Percentiles rank a stretch among this genome's conserved stretches.
These are phyloP conservation scores for Elongisporangium senticosum DNA, from an alignment of 352 stramenopile genomes.

Conservation along the genomic window DNA sequence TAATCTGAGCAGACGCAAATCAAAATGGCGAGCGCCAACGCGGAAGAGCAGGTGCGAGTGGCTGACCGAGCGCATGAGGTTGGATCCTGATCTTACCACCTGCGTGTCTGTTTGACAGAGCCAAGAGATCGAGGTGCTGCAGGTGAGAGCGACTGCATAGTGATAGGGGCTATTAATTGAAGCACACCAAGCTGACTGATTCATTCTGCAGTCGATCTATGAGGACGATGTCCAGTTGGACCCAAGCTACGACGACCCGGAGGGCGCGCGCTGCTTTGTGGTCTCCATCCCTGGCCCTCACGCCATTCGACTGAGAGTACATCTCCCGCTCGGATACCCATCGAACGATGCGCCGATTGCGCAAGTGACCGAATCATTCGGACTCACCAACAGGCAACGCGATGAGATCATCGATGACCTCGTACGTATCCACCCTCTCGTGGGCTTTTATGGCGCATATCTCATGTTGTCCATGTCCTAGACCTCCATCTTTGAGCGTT, in stretches of 20 bases:
- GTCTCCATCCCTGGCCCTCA: conserved; percentile 55
- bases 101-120: conserved; percentile 18
- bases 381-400: conserved; percentile 61
- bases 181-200: not conserved
- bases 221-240: conserved; percentile 60
- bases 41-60: not conserved
- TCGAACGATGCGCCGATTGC: conserved; percentile 61
- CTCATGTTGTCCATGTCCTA: conserved; percentile 1
- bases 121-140: conserved; percentile 72
- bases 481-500: conserved; percentile 62
- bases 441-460: not conserved
- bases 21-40: not conserved
- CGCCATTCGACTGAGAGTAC: conserved; percentile 61
- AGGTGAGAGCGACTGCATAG: conserved; percentile 26
- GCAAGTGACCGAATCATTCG: conserved; percentile 79
- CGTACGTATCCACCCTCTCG: conserved; percentile 14
- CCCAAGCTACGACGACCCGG: conserved; percentile 31
- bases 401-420: conserved; percentile 59
- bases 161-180: not conserved
- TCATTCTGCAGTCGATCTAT: conserved; percentile 59
- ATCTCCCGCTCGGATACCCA: conserved; percentile 69
- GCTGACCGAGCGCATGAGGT: not conserved
- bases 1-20: not conserved
- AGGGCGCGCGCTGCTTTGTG: conserved; percentile 45
- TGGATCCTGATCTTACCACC: not conserved